These are phyloP conservation scores for Phytopythium chamaehyphon DNA, from an alignment of 352 stramenopile genomes.

Conservation along the genomic window DNA sequence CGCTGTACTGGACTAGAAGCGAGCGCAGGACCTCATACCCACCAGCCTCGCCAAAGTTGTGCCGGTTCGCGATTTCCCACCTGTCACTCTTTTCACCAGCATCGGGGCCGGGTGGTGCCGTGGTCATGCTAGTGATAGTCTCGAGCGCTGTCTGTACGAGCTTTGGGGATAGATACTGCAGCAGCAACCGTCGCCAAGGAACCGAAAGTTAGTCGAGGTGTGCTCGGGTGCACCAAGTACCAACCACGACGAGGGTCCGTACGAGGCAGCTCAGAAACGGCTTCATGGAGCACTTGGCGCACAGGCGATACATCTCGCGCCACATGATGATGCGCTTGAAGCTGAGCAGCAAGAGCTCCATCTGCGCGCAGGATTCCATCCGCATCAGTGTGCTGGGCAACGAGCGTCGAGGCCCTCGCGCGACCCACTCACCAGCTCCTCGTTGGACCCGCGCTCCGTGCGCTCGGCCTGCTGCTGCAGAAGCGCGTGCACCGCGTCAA, in stretches of 20 bases:
- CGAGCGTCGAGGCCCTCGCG: not conserved
- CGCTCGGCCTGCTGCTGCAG: conserved; percentile 62
- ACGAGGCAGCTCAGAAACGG: conserved; percentile 74
- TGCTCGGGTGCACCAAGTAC: too few species aligned
- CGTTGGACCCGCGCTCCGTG: conserved; percentile 41
- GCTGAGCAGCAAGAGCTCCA: conserved; percentile 54
- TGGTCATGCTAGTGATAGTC: conserved; percentile 60
- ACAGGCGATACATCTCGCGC: conserved; percentile 77
- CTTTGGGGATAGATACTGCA: conserved; percentile 45
- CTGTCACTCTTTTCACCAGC: conserved; percentile 60
- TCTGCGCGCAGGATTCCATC: conserved; percentile 20
- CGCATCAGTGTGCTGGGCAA: not conserved
- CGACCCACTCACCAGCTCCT: conserved; percentile 37
- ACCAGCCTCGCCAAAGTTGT: conserved; percentile 68
- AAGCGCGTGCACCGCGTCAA: conserved; percentile 65
- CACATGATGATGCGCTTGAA: conserved; percentile 77
- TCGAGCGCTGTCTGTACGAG: conserved; percentile 55
- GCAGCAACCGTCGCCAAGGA: not conserved
- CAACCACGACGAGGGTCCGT: too few species aligned
- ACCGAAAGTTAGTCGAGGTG: too few species aligned
- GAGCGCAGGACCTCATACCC: conserved; percentile 68
- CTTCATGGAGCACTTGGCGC: conserved; percentile 80
- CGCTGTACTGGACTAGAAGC: conserved; percentile 62
- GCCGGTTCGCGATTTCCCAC: conserved; percentile 68
- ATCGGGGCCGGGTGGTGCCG: conserved; percentile 43